Evolutionary conservation across 1,284 basidiomycete species (phyloP).

Genomic region (Ustilago bromivora): DNA sequence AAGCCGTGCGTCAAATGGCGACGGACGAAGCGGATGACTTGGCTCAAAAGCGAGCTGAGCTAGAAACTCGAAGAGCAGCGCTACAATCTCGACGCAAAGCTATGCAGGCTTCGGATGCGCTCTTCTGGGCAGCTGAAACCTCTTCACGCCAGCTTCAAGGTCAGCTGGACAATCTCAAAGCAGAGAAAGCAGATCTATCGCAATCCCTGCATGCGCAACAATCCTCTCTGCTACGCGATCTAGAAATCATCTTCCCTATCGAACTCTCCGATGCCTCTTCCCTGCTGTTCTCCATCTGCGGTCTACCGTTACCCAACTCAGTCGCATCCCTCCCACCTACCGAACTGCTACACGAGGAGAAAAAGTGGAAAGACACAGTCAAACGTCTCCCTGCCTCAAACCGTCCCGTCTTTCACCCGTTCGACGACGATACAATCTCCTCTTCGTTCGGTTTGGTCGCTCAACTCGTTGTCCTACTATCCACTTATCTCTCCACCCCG

Average conservation of each 20-base stretch:
- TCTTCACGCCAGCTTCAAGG: slow-evolving; percentile 8
- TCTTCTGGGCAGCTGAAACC: slow-evolving; percentile 25
- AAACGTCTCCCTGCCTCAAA: slow-evolving; percentile 5
- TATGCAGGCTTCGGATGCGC: slow-evolving; percentile 10
- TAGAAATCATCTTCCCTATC: slow-evolving; percentile 67
- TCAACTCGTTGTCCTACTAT: slow-evolving; percentile 62
- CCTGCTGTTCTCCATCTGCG: slow-evolving; percentile 65
- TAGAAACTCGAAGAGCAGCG: slow-evolving; percentile 16
- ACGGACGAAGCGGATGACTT: slow-evolving; percentile 27
- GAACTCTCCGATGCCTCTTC: slow-evolving; percentile 60
- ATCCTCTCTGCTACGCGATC: slow-evolving; percentile 51
- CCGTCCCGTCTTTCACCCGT: slow-evolving; percentile 35
- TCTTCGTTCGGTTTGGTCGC: slow-evolving; percentile 62
- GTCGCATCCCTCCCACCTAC: slow-evolving; percentile 30
- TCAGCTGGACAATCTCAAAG: slow-evolving; percentile 15
- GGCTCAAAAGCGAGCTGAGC: slow-evolving; percentile 10
- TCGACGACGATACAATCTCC: slow-evolving; percentile 57
- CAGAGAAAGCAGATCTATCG: slow-evolving; percentile 5
- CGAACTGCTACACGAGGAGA: slow-evolving; percentile 41
- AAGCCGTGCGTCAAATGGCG: slow-evolving; percentile 16
- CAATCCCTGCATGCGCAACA: slow-evolving; percentile 40
- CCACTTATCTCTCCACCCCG: slow-evolving; percentile 57
- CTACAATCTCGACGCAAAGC: slow-evolving; percentile 28
- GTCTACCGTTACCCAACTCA: slow-evolving; percentile 61
- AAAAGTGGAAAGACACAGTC: slow-evolving; percentile 34